These are phyloP conservation scores for Lantana camara DNA, from an alignment of 257 asterid genomes.

Conservation along the genomic window DNA sequence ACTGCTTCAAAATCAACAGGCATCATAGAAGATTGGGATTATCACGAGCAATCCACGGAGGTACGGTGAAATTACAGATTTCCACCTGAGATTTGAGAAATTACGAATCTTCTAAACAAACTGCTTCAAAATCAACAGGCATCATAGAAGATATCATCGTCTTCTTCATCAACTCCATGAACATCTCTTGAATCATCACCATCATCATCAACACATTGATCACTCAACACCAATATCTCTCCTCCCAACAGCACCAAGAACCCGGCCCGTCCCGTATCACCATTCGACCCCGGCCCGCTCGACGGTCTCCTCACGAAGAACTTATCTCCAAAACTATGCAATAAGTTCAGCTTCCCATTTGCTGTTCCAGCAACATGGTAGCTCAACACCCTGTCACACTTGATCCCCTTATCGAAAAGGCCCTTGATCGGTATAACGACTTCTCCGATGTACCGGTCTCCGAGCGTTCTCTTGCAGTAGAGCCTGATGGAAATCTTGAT, in stretches of 20 bases:
- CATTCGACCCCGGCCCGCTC: constrained; percentile 1
- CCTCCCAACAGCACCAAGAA: constrained; percentile 25
- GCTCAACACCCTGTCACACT: not conserved
- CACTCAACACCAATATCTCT: constrained; percentile 15
- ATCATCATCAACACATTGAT: not conserved
- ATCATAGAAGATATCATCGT: too few relatives aligned
- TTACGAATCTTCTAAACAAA: too few relatives aligned
- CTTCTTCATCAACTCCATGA: too few relatives aligned
- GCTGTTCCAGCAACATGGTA: constrained; percentile 9
- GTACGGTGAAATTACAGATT: too few relatives aligned
- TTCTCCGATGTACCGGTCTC: constrained; percentile 14
- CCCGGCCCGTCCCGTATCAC: constrained; percentile 2
- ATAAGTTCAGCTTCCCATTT: constrained; percentile 2
- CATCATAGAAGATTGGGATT: too few relatives aligned
- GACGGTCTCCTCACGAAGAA: not conserved
- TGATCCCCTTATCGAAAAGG: constrained; percentile 20
- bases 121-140: too few relatives aligned
- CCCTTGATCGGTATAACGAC: constrained; percentile 20
- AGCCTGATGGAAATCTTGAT: constrained; percentile 5
- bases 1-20: too few relatives aligned
- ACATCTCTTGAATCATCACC: too few relatives aligned
- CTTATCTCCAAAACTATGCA: constrained; percentile 20
- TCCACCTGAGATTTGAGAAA: too few relatives aligned
- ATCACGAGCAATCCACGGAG: too few relatives aligned
- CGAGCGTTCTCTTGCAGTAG: not conserved